Conservation (phyloP, 805 yeast genomes). For the Clavispora carvajalis region DNA sequence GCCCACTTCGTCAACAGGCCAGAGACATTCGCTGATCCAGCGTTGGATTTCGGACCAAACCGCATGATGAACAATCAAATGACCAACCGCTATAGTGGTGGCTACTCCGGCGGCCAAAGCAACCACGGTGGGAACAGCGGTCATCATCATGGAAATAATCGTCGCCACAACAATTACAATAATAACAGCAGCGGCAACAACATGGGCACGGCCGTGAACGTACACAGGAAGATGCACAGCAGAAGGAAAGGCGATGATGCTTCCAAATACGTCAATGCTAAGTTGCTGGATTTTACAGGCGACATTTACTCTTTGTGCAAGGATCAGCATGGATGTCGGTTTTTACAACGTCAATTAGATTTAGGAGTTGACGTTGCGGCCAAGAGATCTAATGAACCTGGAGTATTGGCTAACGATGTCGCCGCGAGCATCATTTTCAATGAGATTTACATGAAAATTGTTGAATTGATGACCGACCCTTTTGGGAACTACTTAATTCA, state of each 20-base stretch:
- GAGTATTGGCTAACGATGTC: constrained; percentile 23
- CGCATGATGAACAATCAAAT: not conserved
- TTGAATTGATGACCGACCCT: constrained; percentile 90
- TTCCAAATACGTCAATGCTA: constrained; percentile 61
- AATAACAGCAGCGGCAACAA: constrained; percentile 6
- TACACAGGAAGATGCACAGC: constrained; percentile 39
- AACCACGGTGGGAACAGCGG: not conserved
- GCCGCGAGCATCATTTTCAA: constrained; percentile 74
- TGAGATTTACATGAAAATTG: constrained; percentile 71
- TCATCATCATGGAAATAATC: not conserved
- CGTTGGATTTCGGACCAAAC: not conserved
- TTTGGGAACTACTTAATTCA: constrained; percentile 96
- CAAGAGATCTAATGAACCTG: constrained; percentile 2
- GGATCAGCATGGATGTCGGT: constrained; percentile 96
- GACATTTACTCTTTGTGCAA: constrained; percentile 77
- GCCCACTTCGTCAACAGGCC: not conserved
- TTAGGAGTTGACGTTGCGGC: constrained; percentile 23
- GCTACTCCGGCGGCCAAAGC: not conserved
- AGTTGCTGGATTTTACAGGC: constrained; percentile 62
- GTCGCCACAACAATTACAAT: constrained; percentile 6
- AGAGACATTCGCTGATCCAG: not conserved
- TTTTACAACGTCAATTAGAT: constrained; percentile 82
- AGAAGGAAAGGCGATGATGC: constrained; percentile 60
- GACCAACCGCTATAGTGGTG: not conserved
- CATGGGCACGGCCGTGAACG: constrained; percentile 27